Conservation (phyloP, 2,329 filamentous ascomycete species). For the Aspergillus tamarii region DNA sequence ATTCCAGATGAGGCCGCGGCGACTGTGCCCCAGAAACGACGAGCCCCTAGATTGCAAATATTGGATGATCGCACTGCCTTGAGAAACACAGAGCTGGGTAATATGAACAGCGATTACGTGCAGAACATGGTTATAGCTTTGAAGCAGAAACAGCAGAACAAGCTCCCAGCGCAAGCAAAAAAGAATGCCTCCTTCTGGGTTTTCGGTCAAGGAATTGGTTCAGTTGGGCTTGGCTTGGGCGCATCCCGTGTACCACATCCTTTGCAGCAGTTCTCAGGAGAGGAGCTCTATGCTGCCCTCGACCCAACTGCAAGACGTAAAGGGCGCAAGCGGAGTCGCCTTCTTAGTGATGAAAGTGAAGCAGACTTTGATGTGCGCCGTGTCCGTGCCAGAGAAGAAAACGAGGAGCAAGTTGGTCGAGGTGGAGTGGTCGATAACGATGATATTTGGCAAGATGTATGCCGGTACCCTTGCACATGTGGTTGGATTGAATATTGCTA, state of each 20-base stretch:
- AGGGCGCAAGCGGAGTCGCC: conserved; percentile 33
- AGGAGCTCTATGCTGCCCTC: conserved; percentile 55
- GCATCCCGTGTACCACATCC: conserved; percentile 50
- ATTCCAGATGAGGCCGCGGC: conserved; percentile 16
- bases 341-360: conserved; percentile 27
- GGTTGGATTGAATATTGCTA: not conserved
- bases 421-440: conserved; percentile 30
- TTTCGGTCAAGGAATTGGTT: conserved; percentile 59
- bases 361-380: conserved; percentile 33
- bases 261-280: conserved; percentile 62
- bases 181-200: conserved; percentile 67
- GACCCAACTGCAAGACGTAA: conserved; percentile 35
- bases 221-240: conserved; percentile 54
- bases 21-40: conserved; percentile 31
- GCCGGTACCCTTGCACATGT: conserved; percentile 1
- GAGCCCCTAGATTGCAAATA: conserved; percentile 45
- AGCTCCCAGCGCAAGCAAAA: conserved; percentile 54
- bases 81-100: conserved; percentile 57
- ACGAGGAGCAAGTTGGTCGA: conserved; percentile 39
- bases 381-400: conserved; percentile 43
- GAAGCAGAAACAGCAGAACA: conserved; percentile 49
- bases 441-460: conserved; percentile 43
- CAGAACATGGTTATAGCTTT: conserved; percentile 60
- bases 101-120: conserved; percentile 63
- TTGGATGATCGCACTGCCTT: conserved; percentile 57